A percentile compares a stretch with the other conserved stretches of the same genome.
Evolutionary conservation across 2,329 filamentous ascomycete genomes (phyloP).

Genomic region (Amphichorda felina): DNA sequence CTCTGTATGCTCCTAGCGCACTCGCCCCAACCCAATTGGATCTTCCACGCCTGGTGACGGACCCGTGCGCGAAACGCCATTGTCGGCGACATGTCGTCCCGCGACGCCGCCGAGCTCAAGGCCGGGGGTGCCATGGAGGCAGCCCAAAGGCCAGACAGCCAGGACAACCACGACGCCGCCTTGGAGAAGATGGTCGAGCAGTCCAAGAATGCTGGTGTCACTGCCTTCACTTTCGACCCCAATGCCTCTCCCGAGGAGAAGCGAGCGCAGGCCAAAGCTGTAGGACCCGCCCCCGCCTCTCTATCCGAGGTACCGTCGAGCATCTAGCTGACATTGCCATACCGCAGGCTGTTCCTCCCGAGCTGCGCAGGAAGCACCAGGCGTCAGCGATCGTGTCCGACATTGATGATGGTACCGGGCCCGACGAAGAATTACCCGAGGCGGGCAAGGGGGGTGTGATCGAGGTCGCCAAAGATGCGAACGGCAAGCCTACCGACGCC

Average conservation of each 20-base stretch:
- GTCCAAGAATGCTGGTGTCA: slow-evolving; percentile 64
- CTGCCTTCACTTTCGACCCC: slow-evolving; percentile 79
- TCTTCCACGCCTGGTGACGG: no score
- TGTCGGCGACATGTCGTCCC: slow-evolving; percentile 19
- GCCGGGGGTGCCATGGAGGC: slow-evolving; percentile 70
- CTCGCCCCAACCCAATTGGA: no score
- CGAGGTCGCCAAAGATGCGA: slow-evolving; percentile 34
- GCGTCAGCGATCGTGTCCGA: slow-evolving; percentile 68
- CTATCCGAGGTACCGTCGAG: background rate
- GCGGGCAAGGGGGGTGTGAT: slow-evolving; percentile 60
- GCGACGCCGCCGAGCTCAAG: slow-evolving; percentile 54
- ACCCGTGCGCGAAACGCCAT: background rate
- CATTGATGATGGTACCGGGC: slow-evolving; percentile 56
- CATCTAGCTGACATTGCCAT: background rate
- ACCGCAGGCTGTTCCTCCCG: slow-evolving; percentile 22
- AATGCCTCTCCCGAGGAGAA: slow-evolving; percentile 77
- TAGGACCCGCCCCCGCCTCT: slow-evolving; percentile 29
- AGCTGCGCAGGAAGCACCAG: slow-evolving; percentile 32
- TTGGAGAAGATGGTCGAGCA: slow-evolving; percentile 65
- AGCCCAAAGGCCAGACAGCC: slow-evolving; percentile 57
- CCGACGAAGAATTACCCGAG: slow-evolving; percentile 66
- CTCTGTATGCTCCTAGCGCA: no score
- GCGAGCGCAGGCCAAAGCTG: slow-evolving; percentile 63
- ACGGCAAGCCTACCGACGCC: slow-evolving; percentile 36
- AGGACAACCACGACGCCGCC: slow-evolving; percentile 56